A percentile compares a stretch with the other conserved stretches of the same genome.
Evolutionary conservation across 495 filamentous ascomycete genomes (phyloP).

Genomic region (Annulohypoxylon bovei): DNA sequence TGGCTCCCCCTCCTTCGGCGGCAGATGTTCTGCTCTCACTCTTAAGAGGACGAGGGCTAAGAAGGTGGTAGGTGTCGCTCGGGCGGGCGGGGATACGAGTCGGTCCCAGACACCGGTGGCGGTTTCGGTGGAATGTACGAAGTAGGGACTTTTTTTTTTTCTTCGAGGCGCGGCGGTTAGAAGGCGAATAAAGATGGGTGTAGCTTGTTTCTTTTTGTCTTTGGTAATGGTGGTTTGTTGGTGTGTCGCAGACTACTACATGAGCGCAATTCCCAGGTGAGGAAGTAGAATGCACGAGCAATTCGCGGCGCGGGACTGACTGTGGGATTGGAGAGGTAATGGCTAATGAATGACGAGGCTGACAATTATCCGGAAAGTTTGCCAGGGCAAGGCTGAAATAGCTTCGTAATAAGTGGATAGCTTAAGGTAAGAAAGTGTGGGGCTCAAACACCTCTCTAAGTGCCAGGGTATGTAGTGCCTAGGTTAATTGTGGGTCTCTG

Average conservation of each 20-base stretch:
- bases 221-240: not conserved
- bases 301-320: not conserved
- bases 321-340: slow-evolving; percentile 5
- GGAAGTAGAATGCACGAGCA: not conserved
- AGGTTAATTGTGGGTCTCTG: not conserved
- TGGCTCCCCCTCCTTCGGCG: not conserved
- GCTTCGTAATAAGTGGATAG: slow-evolving; percentile 36
- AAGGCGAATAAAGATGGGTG: not conserved
- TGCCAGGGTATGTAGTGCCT: not conserved
- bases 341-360: slow-evolving; percentile 39
- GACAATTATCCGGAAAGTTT: slow-evolving; percentile 43
- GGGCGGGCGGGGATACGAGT: not conserved
- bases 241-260: not conserved
- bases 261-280: not conserved
- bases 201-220: not conserved
- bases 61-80: not conserved
- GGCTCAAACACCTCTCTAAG: slow-evolving; percentile 15
- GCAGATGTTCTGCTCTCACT: not conserved
- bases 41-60: not conserved
- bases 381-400: slow-evolving; percentile 34
- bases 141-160: not conserved
- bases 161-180: not conserved
- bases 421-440: slow-evolving; percentile 9
- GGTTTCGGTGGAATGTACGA: slow-evolving; percentile 23
- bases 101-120: not conserved